Base-by-base conservation (phyloP, 306 rosid genomes). In the Sicyos baderoa region DNA sequence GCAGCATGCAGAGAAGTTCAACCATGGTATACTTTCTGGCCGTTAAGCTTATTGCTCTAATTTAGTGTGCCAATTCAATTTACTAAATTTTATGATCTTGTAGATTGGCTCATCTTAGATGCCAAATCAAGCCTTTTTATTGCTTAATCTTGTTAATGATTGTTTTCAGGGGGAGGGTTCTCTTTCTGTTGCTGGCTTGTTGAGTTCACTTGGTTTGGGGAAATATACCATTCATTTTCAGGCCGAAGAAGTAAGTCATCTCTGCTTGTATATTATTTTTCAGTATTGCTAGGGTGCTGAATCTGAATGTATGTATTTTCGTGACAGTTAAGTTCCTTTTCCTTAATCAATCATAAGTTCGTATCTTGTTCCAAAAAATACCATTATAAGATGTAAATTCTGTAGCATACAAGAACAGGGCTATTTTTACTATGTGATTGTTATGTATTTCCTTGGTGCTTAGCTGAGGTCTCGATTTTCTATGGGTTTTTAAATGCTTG, bases 161-260 rank as follows among this genome's bases (percentile, higher is more conserved):
- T 25, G 15, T 60, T 62, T 66, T 48, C 80, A 86, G 88, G 82
- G 74, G 23, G 81, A 67, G 73, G 79, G 72, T 40, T 70, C 82
- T 72, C 71, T 27, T 50, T 78, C 81, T 54, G 89, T 84, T 61
- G 60, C 81, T 74, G 81, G 80, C 67, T 82, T 86, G 67, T 79
- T 86, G 85, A 84, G 77, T 58, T 72, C 81, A 29, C 89, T 86
- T 78, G 84, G 84, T 61, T 73, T 86, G 80, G 86, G 76, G 44
- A 86, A 86, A 63, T 86, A 80, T 79, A 74, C 56, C 35, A 80
- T 86, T 75, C 62, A 5, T 68, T 86, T 86, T 73, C 84, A 84
- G 74, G 87, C 87, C 35, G 91, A 86, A 81, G 91, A 86, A 76
- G 89, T 84, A 79, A 84, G 82, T 59, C 5, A 29, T 37, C 71